Percentiles rank a stretch among this genome's conserved stretches.
Conservation (phyloP, 2,329 filamentous ascomycete genomes). For the Tolypocladium sp. region DNA sequence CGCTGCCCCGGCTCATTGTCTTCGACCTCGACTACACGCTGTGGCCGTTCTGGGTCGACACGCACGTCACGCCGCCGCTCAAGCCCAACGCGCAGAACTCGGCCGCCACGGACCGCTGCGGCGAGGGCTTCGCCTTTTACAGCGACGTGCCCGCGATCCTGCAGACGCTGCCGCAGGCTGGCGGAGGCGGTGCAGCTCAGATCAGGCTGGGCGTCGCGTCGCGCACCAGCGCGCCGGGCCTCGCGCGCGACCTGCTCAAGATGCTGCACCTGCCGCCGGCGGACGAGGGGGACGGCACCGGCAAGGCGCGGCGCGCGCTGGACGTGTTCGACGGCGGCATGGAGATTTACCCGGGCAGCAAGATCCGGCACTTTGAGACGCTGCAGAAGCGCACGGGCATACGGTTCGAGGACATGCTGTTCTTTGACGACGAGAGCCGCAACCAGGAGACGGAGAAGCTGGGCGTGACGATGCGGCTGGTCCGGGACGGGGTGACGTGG, state of each 20-base stretch:
- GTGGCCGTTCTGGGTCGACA: slow-evolving; percentile 99
- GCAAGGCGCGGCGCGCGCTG: slow-evolving; percentile 36
- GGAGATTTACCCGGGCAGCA: slow-evolving; percentile 68
- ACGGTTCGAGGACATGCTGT: slow-evolving; percentile 76
- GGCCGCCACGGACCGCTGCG: slow-evolving; percentile 42
- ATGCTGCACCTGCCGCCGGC: slow-evolving; percentile 50
- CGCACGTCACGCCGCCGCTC: slow-evolving; percentile 72
- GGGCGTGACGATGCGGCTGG: slow-evolving; percentile 77
- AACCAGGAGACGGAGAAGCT: slow-evolving; percentile 74
- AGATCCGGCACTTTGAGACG: slow-evolving; percentile 75
- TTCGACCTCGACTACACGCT: slow-evolving; percentile 97
- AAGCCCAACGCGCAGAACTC: slow-evolving; percentile 34
- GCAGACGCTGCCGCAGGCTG: slow-evolving; percentile 37
- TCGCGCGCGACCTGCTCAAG: slow-evolving; percentile 73
- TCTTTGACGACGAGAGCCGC: slow-evolving; percentile 87
- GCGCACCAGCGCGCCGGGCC: slow-evolving; percentile 68
- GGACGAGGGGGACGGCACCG: slow-evolving; percentile 17
- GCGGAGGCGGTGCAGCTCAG: background rate
- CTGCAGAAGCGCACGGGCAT: slow-evolving; percentile 64
- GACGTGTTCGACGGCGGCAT: slow-evolving; percentile 51
- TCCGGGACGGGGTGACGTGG: slow-evolving; percentile 69
- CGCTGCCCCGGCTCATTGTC: slow-evolving; percentile 74
- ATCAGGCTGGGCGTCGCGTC: slow-evolving; percentile 64
- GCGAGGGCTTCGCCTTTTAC: slow-evolving; percentile 65
- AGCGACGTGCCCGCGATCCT: slow-evolving; percentile 59